Percentiles rank a stretch among this genome's conserved stretches.
Conservation (phyloP, 805 yeast species). For the Ogataea naganishii region DNA sequence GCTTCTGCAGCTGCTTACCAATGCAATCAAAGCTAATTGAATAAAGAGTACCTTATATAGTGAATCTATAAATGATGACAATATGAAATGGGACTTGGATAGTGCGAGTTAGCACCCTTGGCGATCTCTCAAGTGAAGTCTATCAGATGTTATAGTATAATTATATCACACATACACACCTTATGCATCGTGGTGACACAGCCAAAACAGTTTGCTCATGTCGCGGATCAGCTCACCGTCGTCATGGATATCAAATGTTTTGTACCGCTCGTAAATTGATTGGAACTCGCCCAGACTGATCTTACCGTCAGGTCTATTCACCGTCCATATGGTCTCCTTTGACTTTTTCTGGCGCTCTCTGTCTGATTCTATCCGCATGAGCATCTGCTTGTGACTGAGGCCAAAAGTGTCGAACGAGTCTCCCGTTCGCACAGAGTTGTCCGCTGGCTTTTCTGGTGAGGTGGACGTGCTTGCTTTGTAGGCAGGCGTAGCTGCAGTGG, state of each 20-base stretch:
- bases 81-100: background rate
- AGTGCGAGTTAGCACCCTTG: too few relatives aligned
- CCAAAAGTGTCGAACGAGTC: conserved; percentile 12
- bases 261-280: background rate
- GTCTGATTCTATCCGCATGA: conserved; percentile 84
- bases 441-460: conserved; percentile 1
- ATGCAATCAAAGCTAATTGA: conserved; percentile 20
- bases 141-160: too few relatives aligned
- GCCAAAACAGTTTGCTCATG: conserved; percentile 1
- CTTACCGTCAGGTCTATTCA: conserved; percentile 34
- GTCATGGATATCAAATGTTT: background rate
- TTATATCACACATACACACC: background rate
- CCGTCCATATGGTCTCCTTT: conserved; percentile 75
- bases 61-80: background rate
- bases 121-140: too few relatives aligned
- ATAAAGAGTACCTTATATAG: background rate
- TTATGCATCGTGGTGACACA: background rate
- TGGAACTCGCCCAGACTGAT: conserved; percentile 22
- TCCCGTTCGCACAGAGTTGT: conserved; percentile 3
- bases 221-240: background rate
- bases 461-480: background rate
- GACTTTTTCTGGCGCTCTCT: conserved; percentile 82
- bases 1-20: conserved; percentile 41
- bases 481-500: conserved; percentile 1
- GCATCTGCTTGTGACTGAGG: conserved; percentile 37